Base-by-base conservation (phyloP, 208 protist species). In the Phytomonas sp. region DNA sequence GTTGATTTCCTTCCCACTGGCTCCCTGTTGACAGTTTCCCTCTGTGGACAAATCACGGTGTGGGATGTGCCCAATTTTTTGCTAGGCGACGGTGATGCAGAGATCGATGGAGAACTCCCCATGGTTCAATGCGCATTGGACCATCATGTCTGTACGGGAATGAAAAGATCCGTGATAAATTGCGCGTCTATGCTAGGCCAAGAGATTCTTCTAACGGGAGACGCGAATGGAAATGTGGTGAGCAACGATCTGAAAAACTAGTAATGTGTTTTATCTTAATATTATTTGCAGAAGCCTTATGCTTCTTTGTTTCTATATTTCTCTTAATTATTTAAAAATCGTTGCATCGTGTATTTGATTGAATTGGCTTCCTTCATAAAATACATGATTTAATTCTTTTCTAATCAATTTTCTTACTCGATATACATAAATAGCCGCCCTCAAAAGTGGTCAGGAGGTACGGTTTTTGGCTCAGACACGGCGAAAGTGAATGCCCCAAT, bases 11-110 rank as follows among this genome's bases (percentile, higher is more conserved):
- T 76, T 5, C 32, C 62, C 16, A 63, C 62, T 26, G 67, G 34
- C 6, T 63, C 77, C n/a, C 77, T 92, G 14, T 61, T 94, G 29
- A 92, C 89, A 0, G 77, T 82, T 12, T 89, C 89, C 3, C 66
- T 92, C 29, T 91, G 89, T 59, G 89, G 89, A 4, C 83, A 91
- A 16, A 62, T 94, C 31, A 87, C 84, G n/a, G 76, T 76, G 14
- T 94, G 89, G 89, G 82, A 80, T 63, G 76, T 94, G 4, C 72
- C 68, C 0, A 72, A 29, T 3, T 83, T 82, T 29, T 40, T 89
- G 14, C 64, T 42, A 66, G 71, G 70, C 49, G 71, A 64, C n/a
- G 73, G 70, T n/a, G 77, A 82, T 5, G 74, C 37, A 11, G 82
- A 80, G 5, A 70, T 73, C 23, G 75, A 66, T 14, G 83, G 71